Evolutionary conservation across 352 stramenopile species (phyloP), one percentile per base, ranked within the genome.

Genomic region (Aphanomyces astaci): DNA sequence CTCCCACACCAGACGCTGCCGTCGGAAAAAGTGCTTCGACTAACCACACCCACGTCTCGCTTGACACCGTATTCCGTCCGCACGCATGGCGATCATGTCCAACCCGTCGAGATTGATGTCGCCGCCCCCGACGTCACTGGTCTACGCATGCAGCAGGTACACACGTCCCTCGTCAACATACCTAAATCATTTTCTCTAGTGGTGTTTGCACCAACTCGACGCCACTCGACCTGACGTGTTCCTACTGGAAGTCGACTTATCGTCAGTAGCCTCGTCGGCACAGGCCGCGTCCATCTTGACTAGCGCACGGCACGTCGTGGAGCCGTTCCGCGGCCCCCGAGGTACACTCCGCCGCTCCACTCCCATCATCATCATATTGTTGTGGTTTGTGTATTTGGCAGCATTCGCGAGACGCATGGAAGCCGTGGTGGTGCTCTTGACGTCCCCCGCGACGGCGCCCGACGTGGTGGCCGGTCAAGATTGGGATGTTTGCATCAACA

Each of bases 221-320:
- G 19, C 56, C 3, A 33, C 22, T 2, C 32, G 32, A 7, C 4
- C 33, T n/a, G 56, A 65, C 53, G 11, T 65, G 7, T 53, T 65
- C 15, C 39, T 65, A 13, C 33, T 65, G 2, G 56, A 65, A 65
- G 56, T 53, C 56, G 56, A 65, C 36, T n/a, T 65, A 2, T 65
- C 56, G 19, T 46, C 56, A 15, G 4, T 33, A 3, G 32, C 39
- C 31, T 30, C 33, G 7, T 2, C 5, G 11, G 36, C 31, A 28
- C n/a, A 52, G n/a, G n/a, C 56, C 22, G 30, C 46, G 32, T 15
- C 19, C 2, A 30, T 39, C 28, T 3, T 65, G 39, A 22, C 33
- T 28, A 31, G 22, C 15, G 39, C 53, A 13, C 56, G 56, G n/a
- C 22, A 48, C 17, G 31, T 65, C 28, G 17, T 65, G 5, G 19